Evolutionary conservation across 768 basidiomycete genomes (phyloP), one percentile per base, ranked within the genome.

Genomic region (Suillus subalutaceus): DNA sequence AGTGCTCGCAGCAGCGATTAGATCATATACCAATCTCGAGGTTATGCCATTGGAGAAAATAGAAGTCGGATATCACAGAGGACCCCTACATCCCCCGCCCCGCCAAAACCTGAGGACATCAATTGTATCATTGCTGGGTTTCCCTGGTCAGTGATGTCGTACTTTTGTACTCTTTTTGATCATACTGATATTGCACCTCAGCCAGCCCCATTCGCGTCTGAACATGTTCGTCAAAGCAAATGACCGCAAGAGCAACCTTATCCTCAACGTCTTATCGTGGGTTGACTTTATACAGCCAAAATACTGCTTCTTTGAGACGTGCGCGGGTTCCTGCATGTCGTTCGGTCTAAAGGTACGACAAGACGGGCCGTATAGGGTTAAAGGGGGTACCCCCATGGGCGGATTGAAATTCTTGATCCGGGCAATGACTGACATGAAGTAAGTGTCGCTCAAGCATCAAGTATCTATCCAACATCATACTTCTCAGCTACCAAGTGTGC

Each of bases 181-280:
- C 30, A 32, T 32, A 44, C 18, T 68, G 26, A 37, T 35, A 40
- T 57, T 23, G 37, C 41, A n/a, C n/a, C 16, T 50, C 64, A 93
- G 91, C 72, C 92, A 93, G 74, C 84, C 88, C 3, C 92, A 93
- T 71, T 93, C 92, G 0, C 73, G 74, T 1, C 73, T 93, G 23
- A 94, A 94, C 72, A 91, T 88, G 86, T 92, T 79, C 71, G 85
- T 85, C 63, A 86, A 81, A 65, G 88, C 87, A 7, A 82, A 87
- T 67, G 91, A 94, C 69, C 73, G 75, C 20, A 92, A 91, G 75
- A 89, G 85, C 68, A 89, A 88, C 68, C 75, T 92, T 2, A 86
- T 93, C 38, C 79, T 93, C 20, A 92, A 85, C 3, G 82, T 78
- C 8, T 74, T 84, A 9, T 81, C 82, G 20, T 83, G 74, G 70